These are phyloP conservation scores for Fulvia fulva DNA, from an alignment of 2,329 filamentous ascomycete species.

Conservation along the genomic window DNA sequence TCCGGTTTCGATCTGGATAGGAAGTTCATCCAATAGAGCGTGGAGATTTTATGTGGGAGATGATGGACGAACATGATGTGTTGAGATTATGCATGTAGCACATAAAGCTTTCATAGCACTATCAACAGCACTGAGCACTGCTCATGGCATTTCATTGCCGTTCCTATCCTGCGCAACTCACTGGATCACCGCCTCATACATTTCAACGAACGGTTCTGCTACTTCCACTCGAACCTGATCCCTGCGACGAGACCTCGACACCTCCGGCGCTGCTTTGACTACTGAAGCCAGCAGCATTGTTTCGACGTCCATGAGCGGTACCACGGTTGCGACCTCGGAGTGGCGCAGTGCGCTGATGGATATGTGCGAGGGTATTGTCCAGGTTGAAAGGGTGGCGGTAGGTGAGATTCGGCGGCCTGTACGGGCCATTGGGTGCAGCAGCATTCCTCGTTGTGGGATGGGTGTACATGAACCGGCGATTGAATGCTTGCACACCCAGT, in stretches of 20 bases:
- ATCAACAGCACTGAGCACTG: background rate
- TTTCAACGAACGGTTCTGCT: constrained; percentile 11
- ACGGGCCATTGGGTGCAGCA: background rate
- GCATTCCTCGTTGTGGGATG: background rate
- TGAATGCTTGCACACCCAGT: constrained; percentile 4
- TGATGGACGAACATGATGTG: too few relatives aligned
- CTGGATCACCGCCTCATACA: background rate
- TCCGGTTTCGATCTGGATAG: constrained; percentile 7
- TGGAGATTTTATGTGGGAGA: too few relatives aligned
- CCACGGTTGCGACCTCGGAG: background rate
- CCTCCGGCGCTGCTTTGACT: constrained; percentile 11
- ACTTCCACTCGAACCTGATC: constrained; percentile 14
- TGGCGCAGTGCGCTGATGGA: constrained; percentile 6
- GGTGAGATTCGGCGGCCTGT: constrained; percentile 2
- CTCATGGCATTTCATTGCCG: background rate
- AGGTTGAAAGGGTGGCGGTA: constrained; percentile 23
- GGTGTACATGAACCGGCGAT: background rate
- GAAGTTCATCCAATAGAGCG: constrained; percentile 4
- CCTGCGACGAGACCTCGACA: background rate
- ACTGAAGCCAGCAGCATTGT: background rate
- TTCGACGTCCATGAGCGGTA: background rate
- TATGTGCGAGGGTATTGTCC: constrained; percentile 17
- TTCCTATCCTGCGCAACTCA: background rate
- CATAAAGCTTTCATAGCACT: background rate
- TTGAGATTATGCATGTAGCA: background rate